A percentile compares a stretch with the other conserved stretches of the same genome.
Conservation (phyloP, 192 early-diverging fungal species). For the Chytriomyces sp. region DNA sequence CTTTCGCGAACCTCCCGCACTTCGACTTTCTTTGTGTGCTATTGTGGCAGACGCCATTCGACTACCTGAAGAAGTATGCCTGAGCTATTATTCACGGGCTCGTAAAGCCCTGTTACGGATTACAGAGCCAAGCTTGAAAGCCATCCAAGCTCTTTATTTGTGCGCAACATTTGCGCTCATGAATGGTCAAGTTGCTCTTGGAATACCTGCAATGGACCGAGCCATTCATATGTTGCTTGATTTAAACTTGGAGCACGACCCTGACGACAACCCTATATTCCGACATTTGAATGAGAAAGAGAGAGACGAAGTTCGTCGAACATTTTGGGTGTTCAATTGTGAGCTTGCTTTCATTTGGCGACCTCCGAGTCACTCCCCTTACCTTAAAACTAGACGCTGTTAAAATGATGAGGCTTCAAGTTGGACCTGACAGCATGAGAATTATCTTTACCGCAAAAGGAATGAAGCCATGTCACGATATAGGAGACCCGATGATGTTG, state of each 20-base stretch:
- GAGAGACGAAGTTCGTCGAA: neutral
- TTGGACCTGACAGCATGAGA: neutral
- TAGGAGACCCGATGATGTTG: neutral
- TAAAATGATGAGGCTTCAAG: neutral
- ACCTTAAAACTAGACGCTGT: too few relatives aligned
- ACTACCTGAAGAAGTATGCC: neutral
- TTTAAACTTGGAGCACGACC: neutral
- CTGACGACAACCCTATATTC: neutral
- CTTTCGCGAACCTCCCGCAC: neutral
- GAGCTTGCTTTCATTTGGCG: too few relatives aligned
- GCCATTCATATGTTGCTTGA: neutral
- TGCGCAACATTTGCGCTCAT: neutral
- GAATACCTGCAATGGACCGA: neutral
- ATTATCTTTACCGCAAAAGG: neutral
- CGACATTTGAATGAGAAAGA: neutral
- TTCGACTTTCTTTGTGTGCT: too few relatives aligned
- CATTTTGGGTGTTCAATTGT: neutral
- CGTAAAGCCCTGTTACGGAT: neutral
- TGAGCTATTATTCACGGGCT: neutral
- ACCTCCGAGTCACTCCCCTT: too few relatives aligned
- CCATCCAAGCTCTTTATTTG: neutral
- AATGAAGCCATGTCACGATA: neutral
- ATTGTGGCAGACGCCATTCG: neutral
- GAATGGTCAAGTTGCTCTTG: neutral
- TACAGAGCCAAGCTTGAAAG: neutral